Evolutionary conservation across 306 rosid species (phyloP), one percentile per base, ranked within the genome.

Genomic region (Datisca glomerata): DNA sequence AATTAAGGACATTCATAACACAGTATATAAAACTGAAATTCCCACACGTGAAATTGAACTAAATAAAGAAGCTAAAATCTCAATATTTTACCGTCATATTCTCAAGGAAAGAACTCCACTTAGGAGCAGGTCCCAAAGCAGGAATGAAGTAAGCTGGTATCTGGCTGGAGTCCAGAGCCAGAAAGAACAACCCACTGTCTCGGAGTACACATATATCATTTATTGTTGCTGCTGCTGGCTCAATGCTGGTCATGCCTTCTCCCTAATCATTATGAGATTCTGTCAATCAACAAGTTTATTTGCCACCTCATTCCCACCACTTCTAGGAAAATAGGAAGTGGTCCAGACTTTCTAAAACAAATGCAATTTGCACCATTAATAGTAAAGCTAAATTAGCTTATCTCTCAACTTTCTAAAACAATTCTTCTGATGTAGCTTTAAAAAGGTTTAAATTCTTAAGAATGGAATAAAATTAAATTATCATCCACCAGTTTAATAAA

Each of bases 91-190:
- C 97, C n/a, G 95, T 85, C 47, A 81, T 67, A 58, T 79, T 78
- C 64, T 89, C 93, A 24, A 89, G 71, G 41, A 70, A 65, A 58
- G 93, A 66, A 53, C 97, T 79, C 97, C 97, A 89, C 68, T 80
- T 89, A 8, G 95, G 97, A 58, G 94, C 97, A 59, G 97, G 93
- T 63, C 97, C 97, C 3, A 89, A 80, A 12, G 83, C 79, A 23
- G 97, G 97, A 35, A 89, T 50, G 63, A 89, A 83, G 70, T 77
- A 89, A 7, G 95, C 72, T 12, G 93, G 97, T 57, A 89, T 83
- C 69, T 80, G 89, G 63, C 86, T 60, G 60, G 77, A 40, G 65
- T 83, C 94, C 45, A 89, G 69, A 60, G 93, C 97, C 71, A 89
- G 69, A 29, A 89, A 49, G 58, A 89, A 76, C 70, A 89, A 68